phyloP scores from a whole-genome alignment of 352 stramenopile genomes.

The Albugo candida region DNA sequence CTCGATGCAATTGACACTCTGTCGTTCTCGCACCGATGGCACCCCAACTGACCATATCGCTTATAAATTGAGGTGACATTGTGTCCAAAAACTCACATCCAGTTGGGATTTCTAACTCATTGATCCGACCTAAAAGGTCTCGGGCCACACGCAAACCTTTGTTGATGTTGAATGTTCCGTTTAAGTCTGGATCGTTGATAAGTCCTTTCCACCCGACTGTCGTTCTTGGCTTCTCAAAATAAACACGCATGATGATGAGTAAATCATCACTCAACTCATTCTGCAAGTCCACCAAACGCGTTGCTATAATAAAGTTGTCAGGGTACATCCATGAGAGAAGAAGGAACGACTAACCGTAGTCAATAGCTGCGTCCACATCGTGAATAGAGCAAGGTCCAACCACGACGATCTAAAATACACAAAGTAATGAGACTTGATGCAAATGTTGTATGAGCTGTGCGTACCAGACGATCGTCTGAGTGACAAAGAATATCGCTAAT shows the following conservation, averaged over 20 bases:
- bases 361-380: slow-evolving; percentile 66
- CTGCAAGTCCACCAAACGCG: slow-evolving; percentile 40
- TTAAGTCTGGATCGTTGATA: slow-evolving; percentile 81
- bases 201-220: slow-evolving; percentile 81
- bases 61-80: slow-evolving; percentile 82
- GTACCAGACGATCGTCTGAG: slow-evolving; percentile 68
- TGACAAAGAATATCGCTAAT: slow-evolving; percentile 55
- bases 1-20: slow-evolving; percentile 77
- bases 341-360: slow-evolving; percentile 31
- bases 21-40: slow-evolving; percentile 81
- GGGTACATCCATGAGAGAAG: background rate
- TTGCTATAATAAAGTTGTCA: slow-evolving; percentile 10
- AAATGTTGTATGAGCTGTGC: too few species aligned
- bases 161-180: slow-evolving; percentile 84
- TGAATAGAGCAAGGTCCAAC: slow-evolving; percentile 82
- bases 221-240: slow-evolving; percentile 82
- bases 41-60: slow-evolving; percentile 76
- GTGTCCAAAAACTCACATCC: slow-evolving; percentile 81
- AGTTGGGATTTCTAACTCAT: slow-evolving; percentile 65
- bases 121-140: slow-evolving; percentile 69
- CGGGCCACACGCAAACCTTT: slow-evolving; percentile 70
- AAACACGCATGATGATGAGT: slow-evolving; percentile 80
- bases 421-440: too few species aligned
- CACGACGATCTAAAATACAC: slow-evolving; percentile 21
- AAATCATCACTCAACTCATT: slow-evolving; percentile 67